phyloP scores from a whole-genome alignment of 768 basidiomycete species.

The Xerocomellus chrysenteron region DNA sequence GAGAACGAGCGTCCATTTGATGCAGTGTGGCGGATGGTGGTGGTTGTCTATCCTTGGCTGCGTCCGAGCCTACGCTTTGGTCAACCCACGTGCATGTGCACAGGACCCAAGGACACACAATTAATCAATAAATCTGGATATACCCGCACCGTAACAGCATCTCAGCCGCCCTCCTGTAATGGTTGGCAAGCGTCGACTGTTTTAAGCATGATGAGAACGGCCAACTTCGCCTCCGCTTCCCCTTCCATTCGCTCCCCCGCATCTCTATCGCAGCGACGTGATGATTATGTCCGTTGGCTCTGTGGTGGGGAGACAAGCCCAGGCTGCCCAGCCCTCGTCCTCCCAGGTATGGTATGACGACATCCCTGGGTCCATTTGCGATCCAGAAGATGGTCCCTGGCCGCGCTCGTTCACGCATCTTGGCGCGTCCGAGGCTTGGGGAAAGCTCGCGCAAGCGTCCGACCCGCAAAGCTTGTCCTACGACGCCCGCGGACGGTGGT shows the following conservation, averaged over 20 bases:
- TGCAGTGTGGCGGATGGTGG: conserved; percentile 11
- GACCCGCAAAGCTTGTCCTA: conserved; percentile 49
- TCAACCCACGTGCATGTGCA: conserved; percentile 28
- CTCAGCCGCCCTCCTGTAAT: conserved; percentile 17
- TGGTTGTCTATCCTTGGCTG: conserved; percentile 13
- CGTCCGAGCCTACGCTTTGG: conserved; percentile 5
- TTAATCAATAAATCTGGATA: conserved; percentile 24
- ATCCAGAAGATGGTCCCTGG: conserved; percentile 65
- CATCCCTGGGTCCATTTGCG: conserved; percentile 60
- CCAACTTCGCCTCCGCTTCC: conserved; percentile 5
- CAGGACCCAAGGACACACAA: conserved; percentile 21
- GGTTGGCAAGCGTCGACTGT: conserved; percentile 29
- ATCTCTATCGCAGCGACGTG: background rate
- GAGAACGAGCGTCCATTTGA: conserved; percentile 13
- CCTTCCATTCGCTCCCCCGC: background rate
- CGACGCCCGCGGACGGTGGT: conserved; percentile 36
- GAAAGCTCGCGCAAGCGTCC: conserved; percentile 48
- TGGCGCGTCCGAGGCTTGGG: conserved; percentile 51
- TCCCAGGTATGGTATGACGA: conserved; percentile 56
- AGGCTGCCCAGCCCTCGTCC: conserved; percentile 17
- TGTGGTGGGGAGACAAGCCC: conserved; percentile 10
- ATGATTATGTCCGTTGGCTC: conserved; percentile 22
- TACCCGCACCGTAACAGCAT: conserved; percentile 19
- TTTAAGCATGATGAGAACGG: conserved; percentile 22
- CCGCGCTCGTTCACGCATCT: conserved; percentile 57